Base-by-base conservation (phyloP, 768 basidiomycete genomes). In the Tulasnella sp. region DNA sequence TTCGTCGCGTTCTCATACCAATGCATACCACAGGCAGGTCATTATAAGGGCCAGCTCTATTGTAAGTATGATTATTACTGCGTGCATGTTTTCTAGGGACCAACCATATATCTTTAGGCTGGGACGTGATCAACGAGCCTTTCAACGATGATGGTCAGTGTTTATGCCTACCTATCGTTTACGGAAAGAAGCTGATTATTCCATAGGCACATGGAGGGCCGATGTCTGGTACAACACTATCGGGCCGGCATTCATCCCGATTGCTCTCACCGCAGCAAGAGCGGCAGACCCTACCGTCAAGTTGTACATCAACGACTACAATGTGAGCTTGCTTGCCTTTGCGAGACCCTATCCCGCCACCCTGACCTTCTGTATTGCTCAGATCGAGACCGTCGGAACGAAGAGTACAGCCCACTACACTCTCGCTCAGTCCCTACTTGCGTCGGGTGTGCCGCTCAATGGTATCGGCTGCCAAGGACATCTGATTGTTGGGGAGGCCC, bases 391-490 rank as follows among this genome's bases (percentile, higher is more conserved):
- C 29, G 30, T 72, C 38, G 76, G 77, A 31, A 71, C 76, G 29
- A 83, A 83, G 66, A 73, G 80, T 15, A 78, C 79, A 44, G 75
- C 78, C 19, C 76, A 82, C 73, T 68, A 75, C 62, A 75, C 74
- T 61, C 76, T 83, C 53, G 75, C 81, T 21, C 70, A 74, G 57
- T 67, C 71, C 19, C 76, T 83, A 50, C 66, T 77, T 61, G 69
- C 70, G 0, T 69, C 72, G 25, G 76, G 75, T 22, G 74, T 74
- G 1, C 81, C 82, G 4, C 72, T 84, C 64, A 77, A 83, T 65
- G 82, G 81, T 42, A 70, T 85, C 48, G 83, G 83, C 58, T 46
- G 27, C 4, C 53, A 60, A 21, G 58, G 9, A 12, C 58, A 60
- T 19, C n/a, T 60, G 2, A 34, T 41, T 11, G 50, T 53, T 1